These are phyloP conservation scores for Gamarada debralockiae DNA, from an alignment of 495 filamentous ascomycete species.

Conservation along the genomic window DNA sequence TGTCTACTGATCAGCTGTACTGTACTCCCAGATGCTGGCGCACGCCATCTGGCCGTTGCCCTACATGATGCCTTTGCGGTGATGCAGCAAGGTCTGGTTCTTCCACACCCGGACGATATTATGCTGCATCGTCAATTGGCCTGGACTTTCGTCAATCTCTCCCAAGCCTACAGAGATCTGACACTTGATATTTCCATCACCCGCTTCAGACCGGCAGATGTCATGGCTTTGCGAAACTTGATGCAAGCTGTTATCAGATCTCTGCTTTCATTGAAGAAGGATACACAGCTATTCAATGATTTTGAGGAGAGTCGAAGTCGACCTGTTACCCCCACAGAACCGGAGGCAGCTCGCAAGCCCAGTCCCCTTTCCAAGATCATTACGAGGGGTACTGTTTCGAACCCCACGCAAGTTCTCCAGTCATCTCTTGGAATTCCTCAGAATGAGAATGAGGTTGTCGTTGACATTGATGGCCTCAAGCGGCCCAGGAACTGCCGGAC, in stretches of 20 bases:
- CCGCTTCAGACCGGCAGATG: constrained; percentile 43
- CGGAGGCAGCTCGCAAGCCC: background rate
- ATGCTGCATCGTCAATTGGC: constrained; percentile 35
- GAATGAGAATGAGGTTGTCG: constrained; percentile 23
- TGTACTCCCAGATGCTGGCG: constrained; percentile 50
- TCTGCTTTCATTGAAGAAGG: constrained; percentile 39
- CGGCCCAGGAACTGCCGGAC: background rate
- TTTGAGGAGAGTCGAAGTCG: constrained; percentile 7
- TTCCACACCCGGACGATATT: constrained; percentile 36
- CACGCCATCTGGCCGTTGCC: constrained; percentile 41
- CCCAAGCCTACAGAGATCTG: constrained; percentile 51
- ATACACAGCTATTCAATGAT: constrained; percentile 36
- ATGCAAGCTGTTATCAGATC: constrained; percentile 50
- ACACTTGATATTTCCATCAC: constrained; percentile 49
- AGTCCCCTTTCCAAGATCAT: background rate
- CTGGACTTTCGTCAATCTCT: constrained; percentile 49
- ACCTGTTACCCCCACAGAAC: background rate
- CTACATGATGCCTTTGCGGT: constrained; percentile 39
- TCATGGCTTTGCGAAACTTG: constrained; percentile 42
- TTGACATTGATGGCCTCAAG: constrained; percentile 32
- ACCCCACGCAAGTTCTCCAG: background rate
- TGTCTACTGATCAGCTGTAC: constrained; percentile 39
- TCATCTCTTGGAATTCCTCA: background rate
- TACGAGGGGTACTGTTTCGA: background rate
- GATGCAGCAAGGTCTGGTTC: constrained; percentile 40